Evolutionary conservation across 2,329 filamentous ascomycete genomes (phyloP).

Genomic region (Chalara sp.): DNA sequence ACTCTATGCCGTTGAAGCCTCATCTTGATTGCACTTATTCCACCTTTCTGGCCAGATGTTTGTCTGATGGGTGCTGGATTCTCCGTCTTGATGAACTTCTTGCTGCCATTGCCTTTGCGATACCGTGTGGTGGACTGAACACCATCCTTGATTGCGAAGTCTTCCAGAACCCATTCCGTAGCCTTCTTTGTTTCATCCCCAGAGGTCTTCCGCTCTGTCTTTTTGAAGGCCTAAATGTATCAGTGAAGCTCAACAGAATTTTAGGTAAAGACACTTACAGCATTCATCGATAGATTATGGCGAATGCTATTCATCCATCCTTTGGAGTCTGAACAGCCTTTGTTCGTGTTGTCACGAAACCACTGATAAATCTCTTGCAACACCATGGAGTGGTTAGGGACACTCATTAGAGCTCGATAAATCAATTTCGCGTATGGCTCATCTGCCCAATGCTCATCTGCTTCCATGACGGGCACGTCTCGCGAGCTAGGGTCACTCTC

Average conservation of each 20-base stretch:
- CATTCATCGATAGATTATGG: constrained; percentile 95
- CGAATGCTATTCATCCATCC: constrained; percentile 96
- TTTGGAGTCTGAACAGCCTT: constrained; percentile 52
- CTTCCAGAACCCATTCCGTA: constrained; percentile 70
- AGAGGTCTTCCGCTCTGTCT: constrained; percentile 34
- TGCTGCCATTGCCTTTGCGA: constrained; percentile 44
- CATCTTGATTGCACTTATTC: constrained; percentile 14
- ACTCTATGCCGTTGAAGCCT: constrained; percentile 15
- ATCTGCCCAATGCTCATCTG: constrained; percentile 30
- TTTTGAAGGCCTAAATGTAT: constrained; percentile 44
- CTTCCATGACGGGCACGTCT: constrained; percentile 21
- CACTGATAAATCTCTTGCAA: constrained; percentile 86
- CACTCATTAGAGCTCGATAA: constrained; percentile 64
- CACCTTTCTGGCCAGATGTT: constrained; percentile 19
- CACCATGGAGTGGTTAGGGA: constrained; percentile 61
- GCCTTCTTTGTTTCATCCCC: constrained; percentile 56
- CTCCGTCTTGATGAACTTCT: constrained; percentile 31
- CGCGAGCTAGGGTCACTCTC: constrained; percentile 21
- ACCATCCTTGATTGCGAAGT: constrained; percentile 60
- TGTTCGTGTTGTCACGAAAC: constrained; percentile 77
- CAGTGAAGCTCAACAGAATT: constrained; percentile 21
- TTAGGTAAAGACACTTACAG: constrained; percentile 48
- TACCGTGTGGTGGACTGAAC: constrained; percentile 84
- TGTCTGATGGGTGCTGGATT: constrained; percentile 26
- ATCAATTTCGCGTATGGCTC: constrained; percentile 80